A percentile compares a stretch with the other conserved stretches of the same genome.
Conservation (phyloP, 345 rosid genomes). For the Lepidium africanum region DNA sequence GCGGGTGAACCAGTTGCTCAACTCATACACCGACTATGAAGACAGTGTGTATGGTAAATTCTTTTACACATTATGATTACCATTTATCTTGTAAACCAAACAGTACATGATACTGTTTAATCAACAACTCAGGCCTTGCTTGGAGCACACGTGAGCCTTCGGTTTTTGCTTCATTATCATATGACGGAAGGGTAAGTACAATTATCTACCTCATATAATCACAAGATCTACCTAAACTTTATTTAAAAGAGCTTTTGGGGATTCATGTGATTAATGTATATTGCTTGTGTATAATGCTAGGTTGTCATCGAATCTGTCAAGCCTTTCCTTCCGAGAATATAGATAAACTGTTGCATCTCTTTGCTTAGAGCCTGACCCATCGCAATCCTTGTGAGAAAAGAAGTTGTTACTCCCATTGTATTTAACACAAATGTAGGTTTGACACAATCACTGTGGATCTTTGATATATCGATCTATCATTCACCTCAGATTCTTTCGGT, state of each 20-base stretch:
- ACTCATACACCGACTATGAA: constrained; percentile 75
- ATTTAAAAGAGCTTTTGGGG: background rate
- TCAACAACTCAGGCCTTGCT: constrained; percentile 53
- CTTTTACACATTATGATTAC: background rate
- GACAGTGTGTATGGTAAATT: constrained; percentile 78
- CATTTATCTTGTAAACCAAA: constrained; percentile 5
- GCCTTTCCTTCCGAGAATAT: constrained; percentile 43
- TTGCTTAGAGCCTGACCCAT: background rate
- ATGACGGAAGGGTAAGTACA: constrained; percentile 82
- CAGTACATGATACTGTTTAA: background rate
- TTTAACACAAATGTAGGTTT: background rate
- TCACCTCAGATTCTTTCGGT: background rate
- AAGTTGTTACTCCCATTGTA: constrained; percentile 3
- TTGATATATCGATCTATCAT: constrained; percentile 5
- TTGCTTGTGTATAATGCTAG: constrained; percentile 29
- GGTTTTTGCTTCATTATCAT: constrained; percentile 85
- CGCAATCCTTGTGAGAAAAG: background rate
- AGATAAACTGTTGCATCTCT: constrained; percentile 1
- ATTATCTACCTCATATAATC: background rate
- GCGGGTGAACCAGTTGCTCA: constrained; percentile 40
- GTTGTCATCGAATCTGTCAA: constrained; percentile 64
- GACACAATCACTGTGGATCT: background rate
- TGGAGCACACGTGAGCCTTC: constrained; percentile 91
- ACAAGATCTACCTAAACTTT: background rate
- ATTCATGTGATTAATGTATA: background rate